Percentiles rank a stretch among this genome's conserved stretches.
phyloP scores from a whole-genome alignment of 495 filamentous ascomycete genomes.

The Neurospora sp. region DNA sequence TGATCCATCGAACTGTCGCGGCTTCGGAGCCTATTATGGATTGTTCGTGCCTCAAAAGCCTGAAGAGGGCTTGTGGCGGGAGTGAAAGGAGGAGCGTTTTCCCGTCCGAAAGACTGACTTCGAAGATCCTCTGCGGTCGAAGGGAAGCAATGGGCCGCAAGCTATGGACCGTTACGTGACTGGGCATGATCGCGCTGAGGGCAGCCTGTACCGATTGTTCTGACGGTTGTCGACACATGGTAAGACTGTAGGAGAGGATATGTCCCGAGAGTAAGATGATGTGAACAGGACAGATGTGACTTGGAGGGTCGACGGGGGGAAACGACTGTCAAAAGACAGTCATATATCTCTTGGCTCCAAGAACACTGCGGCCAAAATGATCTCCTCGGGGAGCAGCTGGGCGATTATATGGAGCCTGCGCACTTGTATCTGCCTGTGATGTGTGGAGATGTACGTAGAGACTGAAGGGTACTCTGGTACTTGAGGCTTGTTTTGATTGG shows the following conservation, averaged over 20 bases:
- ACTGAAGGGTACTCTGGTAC: not conserved
- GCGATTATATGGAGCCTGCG: not conserved
- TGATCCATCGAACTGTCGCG: constrained; percentile 21
- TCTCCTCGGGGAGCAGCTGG: not conserved
- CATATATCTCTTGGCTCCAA: not conserved
- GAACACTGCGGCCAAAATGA: not conserved
- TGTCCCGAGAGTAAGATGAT: not conserved
- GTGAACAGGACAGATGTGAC: not conserved
- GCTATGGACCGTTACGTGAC: constrained; percentile 19
- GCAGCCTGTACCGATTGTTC: constrained; percentile 22
- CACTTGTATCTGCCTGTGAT: not conserved
- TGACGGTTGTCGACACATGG: constrained; percentile 29
- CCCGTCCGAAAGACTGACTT: constrained; percentile 24
- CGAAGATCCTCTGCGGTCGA: constrained; percentile 25
- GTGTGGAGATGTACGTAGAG: not conserved
- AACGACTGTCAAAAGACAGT: not conserved
- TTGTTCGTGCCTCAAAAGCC: constrained; percentile 34
- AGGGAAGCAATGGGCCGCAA: constrained; percentile 19
- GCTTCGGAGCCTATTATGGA: constrained; percentile 25
- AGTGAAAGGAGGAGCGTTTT: constrained; percentile 24
- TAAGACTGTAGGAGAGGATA: too few species aligned
- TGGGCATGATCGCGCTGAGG: constrained; percentile 18
- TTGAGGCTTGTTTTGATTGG: not conserved
- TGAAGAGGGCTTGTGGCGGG: constrained; percentile 22
- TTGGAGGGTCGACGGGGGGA: not conserved